A percentile compares a stretch with the other conserved stretches of the same genome.
Evolutionary conservation across 2,329 filamentous ascomycete genomes (phyloP).

Genomic region (Botrytis hyacinthi): DNA sequence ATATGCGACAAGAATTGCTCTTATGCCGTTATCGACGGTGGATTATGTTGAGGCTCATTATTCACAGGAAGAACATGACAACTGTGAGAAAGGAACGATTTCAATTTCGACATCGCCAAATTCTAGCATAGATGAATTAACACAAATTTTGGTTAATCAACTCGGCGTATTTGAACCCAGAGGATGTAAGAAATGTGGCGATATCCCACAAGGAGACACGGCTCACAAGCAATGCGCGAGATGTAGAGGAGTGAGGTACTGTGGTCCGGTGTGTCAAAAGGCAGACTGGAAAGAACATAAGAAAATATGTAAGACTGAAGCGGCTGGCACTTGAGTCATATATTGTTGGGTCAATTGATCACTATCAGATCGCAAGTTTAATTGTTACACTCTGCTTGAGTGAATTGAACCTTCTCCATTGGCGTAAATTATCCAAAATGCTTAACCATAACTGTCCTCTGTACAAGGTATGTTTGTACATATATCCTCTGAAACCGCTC

Average conservation of each 20-base stretch:
- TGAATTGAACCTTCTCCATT: neutral
- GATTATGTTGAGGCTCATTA: neutral
- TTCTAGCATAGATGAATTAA: neutral
- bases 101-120: no score
- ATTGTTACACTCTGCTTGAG: neutral
- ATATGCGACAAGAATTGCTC: neutral
- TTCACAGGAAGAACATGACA: neutral
- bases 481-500: neutral
- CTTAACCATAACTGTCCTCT: neutral
- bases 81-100: no score
- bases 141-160: no score
- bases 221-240: neutral
- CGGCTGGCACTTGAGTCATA: neutral
- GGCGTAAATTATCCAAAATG: neutral
- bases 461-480: neutral
- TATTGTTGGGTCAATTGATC: no score
- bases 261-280: neutral
- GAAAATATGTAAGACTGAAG: neutral
- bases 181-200: neutral
- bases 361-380: neutral
- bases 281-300: conserved; percentile 7
- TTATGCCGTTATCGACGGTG: conserved; percentile 8
- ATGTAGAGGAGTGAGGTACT: neutral
- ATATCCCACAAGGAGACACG: neutral
- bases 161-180: neutral